Percentiles rank a stretch among this genome's conserved stretches.
Conservation (phyloP, 192 early-diverging fungal genomes). For the Obelidium mucronatum region DNA sequence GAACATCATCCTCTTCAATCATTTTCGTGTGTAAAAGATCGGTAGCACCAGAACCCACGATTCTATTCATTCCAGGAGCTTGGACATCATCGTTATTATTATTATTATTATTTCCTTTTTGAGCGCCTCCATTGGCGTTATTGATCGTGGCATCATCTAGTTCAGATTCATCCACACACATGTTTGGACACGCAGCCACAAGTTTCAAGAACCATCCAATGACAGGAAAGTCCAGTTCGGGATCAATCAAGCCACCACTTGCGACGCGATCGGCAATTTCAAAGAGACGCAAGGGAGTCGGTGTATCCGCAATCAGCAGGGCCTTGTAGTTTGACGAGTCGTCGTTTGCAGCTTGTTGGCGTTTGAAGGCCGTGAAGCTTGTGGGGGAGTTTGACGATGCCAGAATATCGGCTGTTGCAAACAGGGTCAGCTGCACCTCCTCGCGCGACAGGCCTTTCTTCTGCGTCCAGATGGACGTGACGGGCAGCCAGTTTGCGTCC, state of each 20-base stretch:
- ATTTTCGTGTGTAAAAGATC: not conserved
- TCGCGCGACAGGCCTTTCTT: conserved; percentile 17
- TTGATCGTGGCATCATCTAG: not conserved
- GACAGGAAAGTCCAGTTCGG: conserved; percentile 12
- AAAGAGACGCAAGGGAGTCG: conserved; percentile 20
- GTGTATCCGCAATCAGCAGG: not conserved
- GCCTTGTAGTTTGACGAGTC: conserved; percentile 14
- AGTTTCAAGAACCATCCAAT: conserved; percentile 27
- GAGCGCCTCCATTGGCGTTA: too few relatives aligned
- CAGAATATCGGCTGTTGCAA: conserved; percentile 21
- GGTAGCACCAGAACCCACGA: not conserved
- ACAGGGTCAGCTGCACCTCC: conserved; percentile 23
- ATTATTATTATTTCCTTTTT: too few relatives aligned
- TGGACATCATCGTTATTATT: not conserved
- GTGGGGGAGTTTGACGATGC: not conserved
- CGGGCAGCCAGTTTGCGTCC: conserved; percentile 15
- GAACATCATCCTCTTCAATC: conserved; percentile 21
- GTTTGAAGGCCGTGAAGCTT: conserved; percentile 14
- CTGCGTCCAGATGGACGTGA: conserved; percentile 16
- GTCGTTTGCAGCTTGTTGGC: conserved; percentile 5
- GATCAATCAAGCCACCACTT: conserved; percentile 12
- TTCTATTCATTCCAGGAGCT: not conserved
- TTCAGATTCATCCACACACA: conserved; percentile 6
- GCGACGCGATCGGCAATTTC: conserved; percentile 25
- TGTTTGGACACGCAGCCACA: conserved; percentile 2